These are phyloP conservation scores for Scytalidium sp. DNA, from an alignment of 2,329 filamentous ascomycete genomes.

Conservation along the genomic window DNA sequence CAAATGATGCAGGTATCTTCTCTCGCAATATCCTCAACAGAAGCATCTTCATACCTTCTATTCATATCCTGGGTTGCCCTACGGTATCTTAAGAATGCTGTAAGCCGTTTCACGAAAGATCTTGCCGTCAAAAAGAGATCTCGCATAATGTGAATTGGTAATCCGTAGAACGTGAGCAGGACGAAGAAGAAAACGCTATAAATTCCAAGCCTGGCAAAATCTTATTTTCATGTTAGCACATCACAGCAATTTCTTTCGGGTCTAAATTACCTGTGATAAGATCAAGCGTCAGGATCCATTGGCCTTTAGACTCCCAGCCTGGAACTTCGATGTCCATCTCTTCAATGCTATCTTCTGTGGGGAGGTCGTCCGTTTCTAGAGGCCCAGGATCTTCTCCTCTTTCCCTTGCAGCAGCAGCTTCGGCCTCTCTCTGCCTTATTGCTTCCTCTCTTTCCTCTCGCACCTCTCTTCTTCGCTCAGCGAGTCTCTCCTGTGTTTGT, in stretches of 20 bases:
- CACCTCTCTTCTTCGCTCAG: constrained; percentile 67
- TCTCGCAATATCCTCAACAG: constrained; percentile 74
- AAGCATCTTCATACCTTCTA: constrained; percentile 83
- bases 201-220: constrained; percentile 86
- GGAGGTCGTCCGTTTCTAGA: constrained; percentile 42
- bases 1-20: constrained; percentile 98
- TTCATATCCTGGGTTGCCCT: constrained; percentile 95
- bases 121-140: constrained; percentile 93
- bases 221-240: constrained; percentile 38
- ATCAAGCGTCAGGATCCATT: constrained; percentile 87
- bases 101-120: constrained; percentile 86
- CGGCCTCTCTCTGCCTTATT: constrained; percentile 30
- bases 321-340: constrained; percentile 94
- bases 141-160: constrained; percentile 94
- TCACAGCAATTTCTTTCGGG: neutral
- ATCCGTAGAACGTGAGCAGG: constrained; percentile 87
- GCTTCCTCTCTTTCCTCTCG: constrained; percentile 54
- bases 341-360: constrained; percentile 73
- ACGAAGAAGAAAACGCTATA: constrained; percentile 93
- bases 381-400: constrained; percentile 32
- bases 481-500: constrained; percentile 69
- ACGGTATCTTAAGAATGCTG: constrained; percentile 84
- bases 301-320: constrained; percentile 94
- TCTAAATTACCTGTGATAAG: constrained; percentile 66
- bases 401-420: constrained; percentile 36